phyloP scores from a whole-genome alignment of 1,284 basidiomycete species.

The Agroathelia rolfsii region DNA sequence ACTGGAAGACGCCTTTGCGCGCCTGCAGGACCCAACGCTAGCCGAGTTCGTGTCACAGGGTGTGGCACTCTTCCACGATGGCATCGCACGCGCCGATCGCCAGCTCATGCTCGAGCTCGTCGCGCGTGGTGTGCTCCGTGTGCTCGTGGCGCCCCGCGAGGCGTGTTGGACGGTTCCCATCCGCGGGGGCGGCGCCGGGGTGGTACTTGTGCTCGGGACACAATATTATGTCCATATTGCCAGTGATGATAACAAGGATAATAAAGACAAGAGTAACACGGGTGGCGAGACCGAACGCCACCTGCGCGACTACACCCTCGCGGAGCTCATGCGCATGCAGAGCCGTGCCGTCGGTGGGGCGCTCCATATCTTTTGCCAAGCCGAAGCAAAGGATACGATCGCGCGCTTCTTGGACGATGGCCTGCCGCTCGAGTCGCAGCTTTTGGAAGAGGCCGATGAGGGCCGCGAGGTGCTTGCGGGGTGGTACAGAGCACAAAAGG shows the following conservation, averaged over 20 bases:
- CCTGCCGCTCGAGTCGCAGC: constrained; percentile 77
- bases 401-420: constrained; percentile 80
- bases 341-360: constrained; percentile 68
- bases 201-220: constrained; percentile 87
- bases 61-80: constrained; percentile 81
- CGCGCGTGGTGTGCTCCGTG: constrained; percentile 71
- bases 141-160: constrained; percentile 77
- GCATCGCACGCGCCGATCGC: constrained; percentile 64
- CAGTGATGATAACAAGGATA: too few relatives aligned
- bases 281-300: constrained; percentile 64
- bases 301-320: constrained; percentile 69
- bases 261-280: too few relatives aligned
- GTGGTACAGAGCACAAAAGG: constrained; percentile 42
- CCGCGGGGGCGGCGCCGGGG: constrained; percentile 61
- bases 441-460: constrained; percentile 47
- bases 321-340: constrained; percentile 89
- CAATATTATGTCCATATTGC: constrained; percentile 70
- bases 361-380: constrained; percentile 83
- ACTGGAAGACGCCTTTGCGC: constrained; percentile 53
- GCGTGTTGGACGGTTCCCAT: constrained; percentile 83
- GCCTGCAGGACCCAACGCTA: constrained; percentile 60
- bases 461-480: too few relatives aligned
- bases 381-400: constrained; percentile 72
- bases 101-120: constrained; percentile 77
- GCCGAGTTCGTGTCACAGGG: constrained; percentile 80